Evolutionary conservation across 169 alveolate species (phyloP).

Genomic region (Eimeria tenella): DNA sequence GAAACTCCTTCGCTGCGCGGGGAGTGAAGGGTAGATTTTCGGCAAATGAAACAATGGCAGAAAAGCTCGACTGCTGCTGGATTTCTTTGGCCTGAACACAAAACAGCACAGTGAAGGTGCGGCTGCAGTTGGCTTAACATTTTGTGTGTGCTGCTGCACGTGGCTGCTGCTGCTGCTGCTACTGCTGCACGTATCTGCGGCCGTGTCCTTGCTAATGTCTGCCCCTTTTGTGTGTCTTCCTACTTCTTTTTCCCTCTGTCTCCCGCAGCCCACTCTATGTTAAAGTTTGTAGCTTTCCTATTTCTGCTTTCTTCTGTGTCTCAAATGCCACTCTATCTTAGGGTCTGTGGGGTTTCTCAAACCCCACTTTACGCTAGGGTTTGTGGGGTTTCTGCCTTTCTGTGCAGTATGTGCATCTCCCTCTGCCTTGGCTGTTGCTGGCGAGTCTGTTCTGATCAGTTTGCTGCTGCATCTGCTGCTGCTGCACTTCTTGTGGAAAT

Average conservation of each 20-base stretch:
- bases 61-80: conserved; percentile 10
- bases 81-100: background rate
- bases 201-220: too few species aligned
- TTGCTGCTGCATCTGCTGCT: background rate
- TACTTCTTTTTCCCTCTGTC: background rate
- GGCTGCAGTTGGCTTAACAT: background rate
- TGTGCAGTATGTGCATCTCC: background rate
- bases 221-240: background rate
- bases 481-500: background rate
- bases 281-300: background rate
- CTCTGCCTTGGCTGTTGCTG: background rate
- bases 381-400: background rate
- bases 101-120: background rate
- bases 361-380: background rate
- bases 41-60: background rate
- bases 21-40: conserved; percentile 18
- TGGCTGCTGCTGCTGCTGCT: too few species aligned
- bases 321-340: background rate
- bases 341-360: background rate
- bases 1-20: background rate
- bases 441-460: background rate
- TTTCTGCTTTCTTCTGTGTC: background rate
- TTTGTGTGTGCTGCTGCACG: too few species aligned
- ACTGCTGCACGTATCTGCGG: too few species aligned
- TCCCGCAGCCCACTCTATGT: background rate